phyloP scores from a whole-genome alignment of 345 rosid species.

The Diplotaxis tenuifolia region DNA sequence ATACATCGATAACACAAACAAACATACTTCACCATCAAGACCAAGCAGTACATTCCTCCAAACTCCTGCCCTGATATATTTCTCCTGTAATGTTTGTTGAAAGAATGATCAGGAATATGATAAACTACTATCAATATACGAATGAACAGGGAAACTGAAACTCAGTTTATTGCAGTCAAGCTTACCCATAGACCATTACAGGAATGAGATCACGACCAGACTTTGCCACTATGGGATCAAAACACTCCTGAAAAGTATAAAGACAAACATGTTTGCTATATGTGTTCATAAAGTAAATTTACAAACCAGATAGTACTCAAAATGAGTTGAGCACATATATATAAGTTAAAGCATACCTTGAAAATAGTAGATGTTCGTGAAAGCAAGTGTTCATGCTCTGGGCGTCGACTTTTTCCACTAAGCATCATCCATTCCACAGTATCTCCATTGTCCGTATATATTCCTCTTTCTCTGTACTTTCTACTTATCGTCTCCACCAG shows the following conservation, averaged over 20 bases:
- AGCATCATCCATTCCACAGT: conserved; percentile 56
- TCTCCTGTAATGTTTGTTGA: conserved; percentile 48
- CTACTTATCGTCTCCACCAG: conserved; percentile 48
- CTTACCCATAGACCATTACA: conserved; percentile 88
- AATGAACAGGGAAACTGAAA: background rate
- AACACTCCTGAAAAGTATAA: conserved; percentile 65
- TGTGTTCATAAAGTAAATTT: conserved; percentile 4
- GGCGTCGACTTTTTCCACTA: conserved; percentile 51
- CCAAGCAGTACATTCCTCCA: conserved; percentile 73
- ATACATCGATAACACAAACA: background rate
- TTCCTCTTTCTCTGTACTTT: conserved; percentile 62
- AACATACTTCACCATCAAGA: conserved; percentile 64
- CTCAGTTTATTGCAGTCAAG: background rate
- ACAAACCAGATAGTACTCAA: conserved; percentile 2
- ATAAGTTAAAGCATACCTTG: conserved; percentile 48
- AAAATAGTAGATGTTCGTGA: conserved; percentile 72
- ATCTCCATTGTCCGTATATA: conserved; percentile 46
- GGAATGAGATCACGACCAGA: conserved; percentile 82
- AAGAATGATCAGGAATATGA: conserved; percentile 9
- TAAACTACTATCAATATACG: background rate
- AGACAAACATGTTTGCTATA: background rate
- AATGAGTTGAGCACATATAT: background rate
- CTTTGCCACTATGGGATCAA: conserved; percentile 78
- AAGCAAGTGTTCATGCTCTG: conserved; percentile 45
- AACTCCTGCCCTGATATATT: conserved; percentile 91